Conservation (phyloP, 2,329 filamentous ascomycete genomes). For the Ceratocystiopsis sp. region DNA sequence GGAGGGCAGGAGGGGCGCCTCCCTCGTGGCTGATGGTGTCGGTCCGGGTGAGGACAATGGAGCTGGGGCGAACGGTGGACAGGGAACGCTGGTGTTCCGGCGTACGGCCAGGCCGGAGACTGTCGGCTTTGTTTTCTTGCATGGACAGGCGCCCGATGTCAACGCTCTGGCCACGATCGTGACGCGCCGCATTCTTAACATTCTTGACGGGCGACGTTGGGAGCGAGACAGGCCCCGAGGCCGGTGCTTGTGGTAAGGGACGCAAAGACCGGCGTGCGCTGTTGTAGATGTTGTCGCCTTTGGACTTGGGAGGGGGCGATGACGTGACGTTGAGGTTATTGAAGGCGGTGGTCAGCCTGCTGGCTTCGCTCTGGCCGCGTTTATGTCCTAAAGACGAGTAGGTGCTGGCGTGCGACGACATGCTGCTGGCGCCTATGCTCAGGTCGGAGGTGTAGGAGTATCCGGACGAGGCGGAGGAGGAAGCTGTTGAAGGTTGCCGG, state of each 20-base stretch:
- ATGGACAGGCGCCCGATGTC: conserved; percentile 41
- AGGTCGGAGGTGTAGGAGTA: conserved; percentile 45
- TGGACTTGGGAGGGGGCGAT: conserved; percentile 20
- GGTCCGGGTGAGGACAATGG: conserved; percentile 41
- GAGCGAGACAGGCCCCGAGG: conserved; percentile 15
- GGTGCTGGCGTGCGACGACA: conserved; percentile 53
- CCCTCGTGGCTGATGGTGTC: conserved; percentile 30
- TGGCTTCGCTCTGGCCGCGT: conserved; percentile 58
- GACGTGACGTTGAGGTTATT: conserved; percentile 20
- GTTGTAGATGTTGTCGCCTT: conserved; percentile 45
- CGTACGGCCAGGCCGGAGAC: too few relatives aligned
- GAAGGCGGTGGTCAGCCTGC: conserved; percentile 28
- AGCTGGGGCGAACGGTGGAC: conserved; percentile 34
- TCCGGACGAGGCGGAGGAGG: conserved; percentile 53
- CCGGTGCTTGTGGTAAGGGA: conserved; percentile 52
- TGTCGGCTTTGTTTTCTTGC: background rate
- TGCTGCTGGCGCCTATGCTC: conserved; percentile 44
- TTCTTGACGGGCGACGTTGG: conserved; percentile 13
- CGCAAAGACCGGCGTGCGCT: conserved; percentile 62
- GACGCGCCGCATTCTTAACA: conserved; percentile 10
- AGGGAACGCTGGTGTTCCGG: conserved; percentile 16
- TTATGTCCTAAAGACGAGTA: conserved; percentile 42
- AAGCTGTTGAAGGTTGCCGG: conserved; percentile 52
- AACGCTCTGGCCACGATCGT: conserved; percentile 42
- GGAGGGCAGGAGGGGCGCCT: conserved; percentile 17